A percentile compares a stretch with the other conserved stretches of the same genome.
These are phyloP conservation scores for Meyerozyma guilliermondii DNA, from an alignment of 1,139 yeast genomes.

Conservation along the genomic window DNA sequence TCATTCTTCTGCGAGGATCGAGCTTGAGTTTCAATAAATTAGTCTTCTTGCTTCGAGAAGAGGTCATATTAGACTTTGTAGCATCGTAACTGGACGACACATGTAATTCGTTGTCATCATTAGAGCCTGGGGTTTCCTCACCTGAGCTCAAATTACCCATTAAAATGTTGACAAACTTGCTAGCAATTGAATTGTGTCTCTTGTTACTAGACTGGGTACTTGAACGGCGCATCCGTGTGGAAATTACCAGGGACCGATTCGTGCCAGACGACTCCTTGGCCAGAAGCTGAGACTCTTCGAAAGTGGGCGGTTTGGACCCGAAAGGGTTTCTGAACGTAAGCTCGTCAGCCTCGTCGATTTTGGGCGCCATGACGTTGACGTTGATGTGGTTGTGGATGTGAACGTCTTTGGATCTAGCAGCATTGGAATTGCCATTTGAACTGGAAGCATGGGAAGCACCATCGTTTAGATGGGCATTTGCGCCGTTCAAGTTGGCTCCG, in stretches of 20 bases:
- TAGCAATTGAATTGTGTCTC: constrained; percentile 13
- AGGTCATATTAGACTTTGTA: constrained; percentile 33
- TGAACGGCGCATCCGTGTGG: background rate
- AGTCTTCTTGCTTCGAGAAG: constrained; percentile 17
- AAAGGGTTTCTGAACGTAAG: constrained; percentile 7
- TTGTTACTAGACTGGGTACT: constrained; percentile 4
- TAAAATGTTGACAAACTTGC: constrained; percentile 8
- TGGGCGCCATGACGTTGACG: background rate
- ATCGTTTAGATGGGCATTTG: too few relatives aligned
- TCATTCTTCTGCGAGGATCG: constrained; percentile 17
- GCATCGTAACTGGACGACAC: constrained; percentile 31
- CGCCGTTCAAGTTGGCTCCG: too few relatives aligned
- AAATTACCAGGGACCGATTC: background rate
- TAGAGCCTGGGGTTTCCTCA: constrained; percentile 2
- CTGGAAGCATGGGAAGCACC: background rate
- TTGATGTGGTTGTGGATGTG: constrained; percentile 1
- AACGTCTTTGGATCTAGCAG: constrained; percentile 2
- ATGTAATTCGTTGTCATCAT: constrained; percentile 4
- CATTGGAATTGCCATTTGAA: too few relatives aligned
- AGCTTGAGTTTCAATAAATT: constrained; percentile 13
- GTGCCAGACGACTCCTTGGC: background rate
- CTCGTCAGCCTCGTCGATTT: background rate
- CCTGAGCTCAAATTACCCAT: constrained; percentile 2
- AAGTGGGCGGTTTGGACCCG: constrained; percentile 3
- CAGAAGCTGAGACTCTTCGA: background rate